Evolutionary conservation across 2,329 filamentous ascomycete genomes (phyloP).

Genomic region (Talaromyces sp.): DNA sequence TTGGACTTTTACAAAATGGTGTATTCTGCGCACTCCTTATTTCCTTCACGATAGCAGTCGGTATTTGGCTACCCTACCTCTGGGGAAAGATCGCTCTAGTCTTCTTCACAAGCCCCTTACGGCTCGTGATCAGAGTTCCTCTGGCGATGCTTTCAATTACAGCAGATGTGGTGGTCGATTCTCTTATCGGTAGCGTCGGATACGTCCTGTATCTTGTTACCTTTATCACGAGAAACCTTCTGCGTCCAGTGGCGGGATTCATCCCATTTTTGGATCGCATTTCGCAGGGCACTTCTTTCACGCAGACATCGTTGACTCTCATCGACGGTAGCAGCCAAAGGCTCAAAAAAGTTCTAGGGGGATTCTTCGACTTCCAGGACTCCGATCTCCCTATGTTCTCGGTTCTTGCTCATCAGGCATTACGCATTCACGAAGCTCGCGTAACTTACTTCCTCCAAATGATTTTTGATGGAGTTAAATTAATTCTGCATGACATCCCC

Average conservation of each 20-base stretch:
- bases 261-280: conserved; percentile 34
- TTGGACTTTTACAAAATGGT: conserved; percentile 86
- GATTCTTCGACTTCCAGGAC: conserved; percentile 40
- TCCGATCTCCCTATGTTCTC: conserved; percentile 72
- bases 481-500: conserved; percentile 39
- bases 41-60: conserved; percentile 75
- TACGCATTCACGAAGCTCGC: conserved; percentile 56
- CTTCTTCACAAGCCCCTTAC: conserved; percentile 69
- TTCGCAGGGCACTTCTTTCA: conserved; percentile 33
- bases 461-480: conserved; percentile 38
- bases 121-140: conserved; percentile 61
- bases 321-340: conserved; percentile 39
- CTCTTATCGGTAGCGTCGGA: conserved; percentile 61
- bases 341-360: conserved; percentile 33
- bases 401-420: conserved; percentile 65
- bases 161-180: conserved; percentile 76
- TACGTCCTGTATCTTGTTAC: conserved; percentile 40
- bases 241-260: conserved; percentile 32
- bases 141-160: conserved; percentile 65
- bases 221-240: conserved; percentile 28
- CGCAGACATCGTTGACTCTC: conserved; percentile 37
- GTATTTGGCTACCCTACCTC: conserved; percentile 87
- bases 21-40: conserved; percentile 91
- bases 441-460: conserved; percentile 41
- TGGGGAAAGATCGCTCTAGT: conserved; percentile 80